Base-by-base conservation (phyloP, 2,329 filamentous ascomycete species). In the Fusarium subglutinans region DNA sequence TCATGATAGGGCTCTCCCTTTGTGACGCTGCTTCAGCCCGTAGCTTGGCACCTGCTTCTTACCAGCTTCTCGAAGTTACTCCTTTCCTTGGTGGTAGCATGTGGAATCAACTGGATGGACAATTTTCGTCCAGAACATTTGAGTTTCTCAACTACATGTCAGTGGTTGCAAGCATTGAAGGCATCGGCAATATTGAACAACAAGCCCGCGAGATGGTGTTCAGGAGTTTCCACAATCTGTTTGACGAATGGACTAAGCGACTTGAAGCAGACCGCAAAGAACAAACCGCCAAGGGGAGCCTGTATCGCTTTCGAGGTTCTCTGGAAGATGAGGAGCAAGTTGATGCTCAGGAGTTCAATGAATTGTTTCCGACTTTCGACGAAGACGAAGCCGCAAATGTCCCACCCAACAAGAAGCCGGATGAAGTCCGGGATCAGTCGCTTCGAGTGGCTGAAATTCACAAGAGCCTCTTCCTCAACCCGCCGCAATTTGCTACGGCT, bases 281-380 rank as follows among this genome's bases (percentile, higher is more conserved):
- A 53, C 91, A 93, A 75, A 92, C 93, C 24, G 88, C 90, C 35
- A 93, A 92, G 70, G 90, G 89, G 10, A 95, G 93, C 71, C 83
- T 97, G 44, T 99, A 97, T 82, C 92, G 91, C 26, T 98, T 96
- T 83, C 90, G 91, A 72, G 96, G 95, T 38, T 92, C 91, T 44
- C 84, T 90, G 44, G 93, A 95, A 69, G 92, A 95, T 54, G 90
- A 94, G 73, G 93, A 97, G 63, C 92, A 93, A 76, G 86, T 89
- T 15, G 90, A 94, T 59, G 89, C 92, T 71, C 89, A 92, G 63
- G 93, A 96, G 72, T 92, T 98, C 73, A 88, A 91, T 26, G 89
- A 93, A 72, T 85, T 98, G 12, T 98, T 98, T 84, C 96, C 96
- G 3, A 90, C 89, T 10, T 97, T 91, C 72, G 91, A 93, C 20